Base-by-base conservation (phyloP, 805 yeast genomes). In the Myxozyma neotropica region DNA sequence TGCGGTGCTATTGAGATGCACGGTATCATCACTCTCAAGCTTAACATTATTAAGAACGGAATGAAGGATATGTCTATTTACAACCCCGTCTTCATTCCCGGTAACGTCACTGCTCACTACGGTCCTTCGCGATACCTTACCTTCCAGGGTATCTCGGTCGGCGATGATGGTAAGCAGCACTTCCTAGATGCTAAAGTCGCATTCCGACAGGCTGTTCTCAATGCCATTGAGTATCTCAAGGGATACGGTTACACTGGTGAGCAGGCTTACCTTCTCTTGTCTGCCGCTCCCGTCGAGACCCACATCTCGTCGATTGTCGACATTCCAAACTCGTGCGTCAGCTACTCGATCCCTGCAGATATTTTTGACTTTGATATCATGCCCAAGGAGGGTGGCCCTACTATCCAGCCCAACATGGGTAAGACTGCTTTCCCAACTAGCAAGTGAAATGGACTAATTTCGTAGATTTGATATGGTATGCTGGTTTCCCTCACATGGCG, bases 1-100 rank as follows among this genome's bases (percentile, higher is more conserved):
- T 80, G 83, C 67, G 83, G 83, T 35, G 83, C 81, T 12, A 79
- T 80, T 62, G 83, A 80, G 66, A 80, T 79, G 82, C 74, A 80
- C 21, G 83, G 83, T 4, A 71, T 73, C 54, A 74, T 80, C 61
- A 79, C 82, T 7, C 66, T 80, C 55, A 72, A 77, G 59, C 74
- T 76, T 24, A 64, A 73, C 2, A 70, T 80, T 36, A 72, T 80
- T 57, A 78, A 78, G 61, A 70, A 71, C 56, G 83, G 83, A 7
- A 73, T 80, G 71, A 66, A 70, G 52, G 70, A 72, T 52, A 67
- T 80, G 63, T 69, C 73, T 46, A 72, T 80, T 74, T 74, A 74
- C 61, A 72, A 77, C 35, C 83, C 83, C 26, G 74, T 80, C 73
- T 80, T 73, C 61, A 67, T 80, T 19, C 80, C 83, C 15, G 80